Evolutionary conservation across 2,329 filamentous ascomycete species (phyloP).

Genomic region (Botrytis pseudocinerea): DNA sequence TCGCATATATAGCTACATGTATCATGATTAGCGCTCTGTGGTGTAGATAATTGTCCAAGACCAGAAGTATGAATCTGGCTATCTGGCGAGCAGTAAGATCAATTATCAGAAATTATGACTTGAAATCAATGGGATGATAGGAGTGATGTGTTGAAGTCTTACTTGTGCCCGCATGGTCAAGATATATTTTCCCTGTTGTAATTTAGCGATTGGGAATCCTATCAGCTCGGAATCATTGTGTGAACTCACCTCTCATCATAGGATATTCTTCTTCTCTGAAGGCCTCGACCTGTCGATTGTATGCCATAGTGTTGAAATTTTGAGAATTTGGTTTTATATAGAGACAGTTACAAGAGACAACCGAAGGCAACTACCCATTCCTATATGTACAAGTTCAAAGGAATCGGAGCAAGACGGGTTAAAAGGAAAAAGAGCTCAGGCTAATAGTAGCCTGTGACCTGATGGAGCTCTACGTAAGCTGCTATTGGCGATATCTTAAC

Average conservation of each 20-base stretch:
- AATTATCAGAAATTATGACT: background rate
- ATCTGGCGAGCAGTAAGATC: background rate
- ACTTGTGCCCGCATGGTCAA: constrained; percentile 86
- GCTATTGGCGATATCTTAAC: background rate
- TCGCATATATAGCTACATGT: constrained; percentile 61
- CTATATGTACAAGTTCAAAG: constrained; percentile 11
- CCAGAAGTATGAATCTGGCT: background rate
- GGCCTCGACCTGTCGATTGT: constrained; percentile 58
- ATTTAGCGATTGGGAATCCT: constrained; percentile 15
- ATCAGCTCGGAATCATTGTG: constrained; percentile 16
- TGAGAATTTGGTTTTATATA: constrained; percentile 1
- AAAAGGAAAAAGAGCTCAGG: constrained; percentile 19
- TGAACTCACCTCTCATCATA: constrained; percentile 60
- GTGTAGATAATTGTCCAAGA: background rate
- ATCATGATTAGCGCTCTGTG: background rate
- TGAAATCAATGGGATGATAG: background rate
- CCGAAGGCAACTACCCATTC: constrained; percentile 3
- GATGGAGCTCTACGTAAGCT: constrained; percentile 6
- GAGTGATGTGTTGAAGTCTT: constrained; percentile 18
- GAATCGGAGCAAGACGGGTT: constrained; percentile 11
- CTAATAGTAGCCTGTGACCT: constrained; percentile 21
- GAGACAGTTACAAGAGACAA: constrained; percentile 1
- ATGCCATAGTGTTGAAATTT: constrained; percentile 40
- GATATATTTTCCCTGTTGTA: constrained; percentile 68
- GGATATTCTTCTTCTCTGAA: constrained; percentile 63